Evolutionary conservation across 768 basidiomycete genomes (phyloP).

Genomic region (Phylloporus sp.): DNA sequence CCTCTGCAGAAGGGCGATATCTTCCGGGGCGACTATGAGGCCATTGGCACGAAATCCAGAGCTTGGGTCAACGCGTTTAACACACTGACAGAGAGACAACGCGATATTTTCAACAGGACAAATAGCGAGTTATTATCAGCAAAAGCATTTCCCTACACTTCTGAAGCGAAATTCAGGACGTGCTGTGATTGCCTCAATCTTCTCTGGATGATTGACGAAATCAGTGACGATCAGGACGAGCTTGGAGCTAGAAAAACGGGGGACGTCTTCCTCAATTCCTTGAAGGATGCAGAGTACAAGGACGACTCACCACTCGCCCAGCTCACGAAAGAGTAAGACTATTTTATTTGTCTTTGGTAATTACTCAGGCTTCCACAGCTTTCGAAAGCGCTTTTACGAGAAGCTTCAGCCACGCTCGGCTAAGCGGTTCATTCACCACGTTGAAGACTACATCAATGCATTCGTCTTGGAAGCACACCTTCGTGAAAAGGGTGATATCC

Average conservation of each 20-base stretch:
- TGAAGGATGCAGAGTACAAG: conserved; percentile 49
- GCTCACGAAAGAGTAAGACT: conserved; percentile 58
- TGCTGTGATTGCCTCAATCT: conserved; percentile 60
- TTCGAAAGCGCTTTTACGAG: conserved; percentile 44
- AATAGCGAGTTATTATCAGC: conserved; percentile 60
- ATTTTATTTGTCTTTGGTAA: neutral
- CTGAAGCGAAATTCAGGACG: conserved; percentile 53
- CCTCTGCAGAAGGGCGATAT: conserved; percentile 43
- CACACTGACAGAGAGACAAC: conserved; percentile 56
- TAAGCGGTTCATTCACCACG: conserved; percentile 47
- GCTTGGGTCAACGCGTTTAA: conserved; percentile 61
- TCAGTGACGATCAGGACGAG: conserved; percentile 62
- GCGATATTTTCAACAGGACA: conserved; percentile 51
- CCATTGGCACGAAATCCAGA: conserved; percentile 53
- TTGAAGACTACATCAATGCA: conserved; percentile 53
- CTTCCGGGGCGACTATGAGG: conserved; percentile 51
- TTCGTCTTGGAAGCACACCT: conserved; percentile 61
- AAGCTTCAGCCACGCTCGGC: conserved; percentile 39
- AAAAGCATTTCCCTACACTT: conserved; percentile 57
- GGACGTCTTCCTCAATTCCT: conserved; percentile 47
- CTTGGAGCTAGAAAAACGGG: conserved; percentile 52
- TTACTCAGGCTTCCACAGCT: conserved; percentile 35
- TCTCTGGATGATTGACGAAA: conserved; percentile 65
- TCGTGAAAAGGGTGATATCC: conserved; percentile 52
- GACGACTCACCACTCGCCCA: conserved; percentile 54